phyloP scores from a whole-genome alignment of 2,329 filamentous ascomycete genomes.

The Microsporum ferrugineum region DNA sequence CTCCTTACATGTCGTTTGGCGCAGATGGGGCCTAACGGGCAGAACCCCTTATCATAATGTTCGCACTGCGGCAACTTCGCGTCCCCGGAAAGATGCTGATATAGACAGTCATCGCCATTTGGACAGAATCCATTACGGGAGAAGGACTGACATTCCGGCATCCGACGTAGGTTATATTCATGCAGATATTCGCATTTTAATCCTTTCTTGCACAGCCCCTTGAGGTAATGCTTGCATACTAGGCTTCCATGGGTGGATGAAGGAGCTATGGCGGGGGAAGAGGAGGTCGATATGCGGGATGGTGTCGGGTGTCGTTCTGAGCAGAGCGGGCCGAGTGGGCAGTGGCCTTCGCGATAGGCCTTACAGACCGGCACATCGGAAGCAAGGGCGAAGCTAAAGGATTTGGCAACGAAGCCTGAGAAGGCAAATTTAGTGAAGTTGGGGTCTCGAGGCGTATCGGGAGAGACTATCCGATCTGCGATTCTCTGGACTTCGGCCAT shows the following conservation, averaged over 20 bases:
- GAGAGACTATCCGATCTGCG: slow-evolving; percentile 27
- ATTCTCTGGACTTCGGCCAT: slow-evolving; percentile 28
- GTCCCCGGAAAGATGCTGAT: slow-evolving; percentile 78
- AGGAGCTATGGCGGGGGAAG: slow-evolving; percentile 32
- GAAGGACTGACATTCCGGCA: slow-evolving; percentile 98
- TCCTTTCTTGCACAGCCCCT: slow-evolving; percentile 94
- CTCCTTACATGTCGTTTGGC: slow-evolving; percentile 79
- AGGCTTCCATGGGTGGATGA: slow-evolving; percentile 44
- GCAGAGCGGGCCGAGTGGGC: slow-evolving; percentile 72
- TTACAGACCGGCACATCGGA: slow-evolving; percentile 72
- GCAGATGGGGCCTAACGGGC: slow-evolving; percentile 76
- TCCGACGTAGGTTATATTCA: slow-evolving; percentile 95
- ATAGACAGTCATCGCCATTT: slow-evolving; percentile 92
- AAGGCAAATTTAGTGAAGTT: slow-evolving; percentile 64
- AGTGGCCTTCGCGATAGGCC: slow-evolving; percentile 74
- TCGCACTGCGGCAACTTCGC: slow-evolving; percentile 69
- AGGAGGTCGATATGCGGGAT: slow-evolving; percentile 33
- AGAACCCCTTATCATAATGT: slow-evolving; percentile 92
- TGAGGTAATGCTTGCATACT: slow-evolving; percentile 98
- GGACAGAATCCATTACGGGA: slow-evolving; percentile 87
- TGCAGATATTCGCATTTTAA: slow-evolving; percentile 95
- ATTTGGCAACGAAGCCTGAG: slow-evolving; percentile 69
- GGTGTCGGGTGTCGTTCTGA: slow-evolving; percentile 64
- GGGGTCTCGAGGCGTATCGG: slow-evolving; percentile 27
- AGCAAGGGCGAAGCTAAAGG: slow-evolving; percentile 73